These are phyloP conservation scores for Lyophyllum shimeji DNA, from an alignment of 768 basidiomycete genomes.

Conservation along the genomic window DNA sequence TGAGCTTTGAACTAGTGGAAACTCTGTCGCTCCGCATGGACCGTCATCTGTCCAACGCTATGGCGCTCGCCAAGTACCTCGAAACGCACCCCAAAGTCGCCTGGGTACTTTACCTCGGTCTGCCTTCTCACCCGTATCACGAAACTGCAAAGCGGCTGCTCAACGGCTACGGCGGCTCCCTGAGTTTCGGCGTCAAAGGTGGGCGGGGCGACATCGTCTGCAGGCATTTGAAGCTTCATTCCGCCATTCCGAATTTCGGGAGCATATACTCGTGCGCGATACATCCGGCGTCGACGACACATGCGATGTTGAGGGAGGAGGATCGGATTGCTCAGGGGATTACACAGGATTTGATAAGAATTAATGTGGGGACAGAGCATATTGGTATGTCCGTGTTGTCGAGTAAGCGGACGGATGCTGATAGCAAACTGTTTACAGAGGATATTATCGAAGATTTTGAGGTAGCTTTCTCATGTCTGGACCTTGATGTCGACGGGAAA, in stretches of 20 bases:
- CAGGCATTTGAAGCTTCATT: conserved; percentile 36
- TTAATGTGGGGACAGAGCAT: too few relatives aligned
- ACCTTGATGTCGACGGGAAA: too few relatives aligned
- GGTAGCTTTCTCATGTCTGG: too few relatives aligned
- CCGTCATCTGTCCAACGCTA: conserved; percentile 59
- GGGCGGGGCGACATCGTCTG: conserved; percentile 29
- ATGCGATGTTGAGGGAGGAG: conserved; percentile 48
- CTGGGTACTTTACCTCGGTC: conserved; percentile 68
- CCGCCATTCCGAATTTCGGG: conserved; percentile 34
- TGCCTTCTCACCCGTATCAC: conserved; percentile 51
- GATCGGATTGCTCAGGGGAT: conserved; percentile 52
- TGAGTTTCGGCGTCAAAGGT: conserved; percentile 64
- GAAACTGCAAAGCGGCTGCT: conserved; percentile 44
- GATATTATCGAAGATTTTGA: too few relatives aligned
- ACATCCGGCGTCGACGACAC: conserved; percentile 60
- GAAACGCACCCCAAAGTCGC: conserved; percentile 52
- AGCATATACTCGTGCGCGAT: conserved; percentile 42
- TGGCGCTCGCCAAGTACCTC: conserved; percentile 42
- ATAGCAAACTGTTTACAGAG: too few relatives aligned
- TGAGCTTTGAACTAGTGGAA: conserved; percentile 34
- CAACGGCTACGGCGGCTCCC: conserved; percentile 53
- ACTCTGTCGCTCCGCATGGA: conserved; percentile 62
- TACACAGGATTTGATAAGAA: conserved; percentile 56
- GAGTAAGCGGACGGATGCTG: too few relatives aligned
- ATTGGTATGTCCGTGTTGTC: too few relatives aligned